These are phyloP conservation scores for Triticum timopheevii DNA, from an alignment of 176 grass and related monocot species.

Conservation along the genomic window DNA sequence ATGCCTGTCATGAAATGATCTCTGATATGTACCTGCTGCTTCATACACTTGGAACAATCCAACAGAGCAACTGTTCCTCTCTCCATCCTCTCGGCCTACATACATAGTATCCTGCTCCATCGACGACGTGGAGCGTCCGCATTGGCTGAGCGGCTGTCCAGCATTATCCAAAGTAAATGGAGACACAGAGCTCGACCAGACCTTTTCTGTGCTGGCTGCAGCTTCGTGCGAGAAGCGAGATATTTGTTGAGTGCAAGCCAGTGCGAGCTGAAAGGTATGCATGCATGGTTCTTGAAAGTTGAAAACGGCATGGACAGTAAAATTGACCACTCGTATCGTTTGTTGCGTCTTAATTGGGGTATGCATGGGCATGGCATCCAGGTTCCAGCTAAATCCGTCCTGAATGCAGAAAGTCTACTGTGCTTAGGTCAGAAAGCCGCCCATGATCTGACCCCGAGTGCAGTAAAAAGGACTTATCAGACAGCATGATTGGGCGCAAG, in stretches of 20 bases:
- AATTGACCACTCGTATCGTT: background rate
- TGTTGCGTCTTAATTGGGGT: slow-evolving; percentile 8
- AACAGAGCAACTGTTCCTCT: slow-evolving; percentile 24
- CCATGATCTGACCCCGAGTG: background rate
- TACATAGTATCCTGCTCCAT: background rate
- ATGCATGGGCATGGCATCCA: background rate
- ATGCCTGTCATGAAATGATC: slow-evolving; percentile 1
- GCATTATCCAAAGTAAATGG: background rate
- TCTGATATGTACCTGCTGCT: background rate
- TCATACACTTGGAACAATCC: slow-evolving; percentile 20
- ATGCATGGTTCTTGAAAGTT: background rate
- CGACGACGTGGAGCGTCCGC: background rate
- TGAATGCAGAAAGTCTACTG: slow-evolving; percentile 10
- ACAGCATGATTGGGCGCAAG: background rate
- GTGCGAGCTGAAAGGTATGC: background rate
- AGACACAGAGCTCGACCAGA: background rate
- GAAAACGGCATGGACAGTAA: slow-evolving; percentile 10
- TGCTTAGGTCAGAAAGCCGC: background rate
- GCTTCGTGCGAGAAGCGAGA: background rate
- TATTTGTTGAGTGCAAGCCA: slow-evolving; percentile 41
- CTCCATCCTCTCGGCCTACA: background rate
- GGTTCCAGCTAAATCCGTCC: background rate
- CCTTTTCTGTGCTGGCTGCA: background rate
- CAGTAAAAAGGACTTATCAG: background rate
- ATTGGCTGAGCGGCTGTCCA: background rate